Conservation (phyloP, 108 stramenopile genomes). For the Pseudonitzschia delicatissima region DNA sequence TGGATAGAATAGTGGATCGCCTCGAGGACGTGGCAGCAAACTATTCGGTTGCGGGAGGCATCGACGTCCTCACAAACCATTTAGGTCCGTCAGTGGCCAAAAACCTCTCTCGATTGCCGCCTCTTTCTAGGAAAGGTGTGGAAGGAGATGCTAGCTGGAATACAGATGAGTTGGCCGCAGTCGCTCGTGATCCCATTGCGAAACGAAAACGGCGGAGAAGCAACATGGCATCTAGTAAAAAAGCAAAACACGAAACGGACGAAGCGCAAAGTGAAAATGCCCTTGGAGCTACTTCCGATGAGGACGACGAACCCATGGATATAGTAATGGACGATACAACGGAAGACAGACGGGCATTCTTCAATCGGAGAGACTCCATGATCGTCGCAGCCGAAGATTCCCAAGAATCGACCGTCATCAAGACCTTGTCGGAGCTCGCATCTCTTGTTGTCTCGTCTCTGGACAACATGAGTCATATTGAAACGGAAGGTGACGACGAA, state of each 20-base stretch:
- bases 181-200: slow-evolving; percentile 21
- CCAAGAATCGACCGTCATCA: slow-evolving; percentile 41
- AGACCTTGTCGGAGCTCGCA: slow-evolving; percentile 44
- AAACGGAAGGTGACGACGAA: background rate
- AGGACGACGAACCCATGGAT: slow-evolving; percentile 6
- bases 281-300: slow-evolving; percentile 8
- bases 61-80: slow-evolving; percentile 56
- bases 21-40: slow-evolving; percentile 73
- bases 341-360: background rate
- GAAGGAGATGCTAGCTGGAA: slow-evolving; percentile 12
- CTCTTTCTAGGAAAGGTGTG: slow-evolving; percentile 15
- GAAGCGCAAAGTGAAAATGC: slow-evolving; percentile 9
- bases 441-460: slow-evolving; percentile 38
- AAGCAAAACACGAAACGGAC: background rate
- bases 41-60: slow-evolving; percentile 63
- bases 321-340: background rate
- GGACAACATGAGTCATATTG: background rate
- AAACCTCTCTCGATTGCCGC: slow-evolving; percentile 47
- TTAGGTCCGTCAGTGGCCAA: slow-evolving; percentile 54
- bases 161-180: slow-evolving; percentile 15
- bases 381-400: slow-evolving; percentile 50
- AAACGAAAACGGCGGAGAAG: slow-evolving; percentile 15
- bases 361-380: slow-evolving; percentile 23
- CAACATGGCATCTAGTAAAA: background rate
- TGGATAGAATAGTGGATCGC: slow-evolving; percentile 46